Evolutionary conservation across 495 filamentous ascomycete species (phyloP), one percentile per base, ranked within the genome.

Genomic region (Rostrohypoxylon terebratum): DNA sequence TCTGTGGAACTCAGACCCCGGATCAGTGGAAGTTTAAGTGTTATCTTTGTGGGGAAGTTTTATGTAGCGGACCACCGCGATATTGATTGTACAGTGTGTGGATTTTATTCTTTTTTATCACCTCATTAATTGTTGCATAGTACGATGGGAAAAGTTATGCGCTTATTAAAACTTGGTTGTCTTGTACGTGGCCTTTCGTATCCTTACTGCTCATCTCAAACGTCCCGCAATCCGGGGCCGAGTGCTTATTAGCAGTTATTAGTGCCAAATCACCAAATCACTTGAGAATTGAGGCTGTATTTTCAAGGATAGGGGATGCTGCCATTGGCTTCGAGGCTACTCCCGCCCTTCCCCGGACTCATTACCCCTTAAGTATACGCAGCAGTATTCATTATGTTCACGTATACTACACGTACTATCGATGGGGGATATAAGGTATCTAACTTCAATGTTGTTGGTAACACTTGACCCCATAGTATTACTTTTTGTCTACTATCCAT

Each of bases 21-120:
- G 71, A 74, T 70, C 62, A 74, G 71, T 66, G 66, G 66, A 70
- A 61, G 55, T 66, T 44, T 55, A 66, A 66, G 62, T 63, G 67
- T 70, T 74, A 70, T 74, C 71, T 70, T 70, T 66, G 71, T 74
- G 71, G 71, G 71, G 71, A 74, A 70, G 59, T 34, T 53, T 53
- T 20, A 18, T 53, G 11, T 48, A 63, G 36, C 54, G 55, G 45
- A 44, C 21, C 18, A 31, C 14, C 7, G 28, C 50, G 48, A 13
- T 54, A 18, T 28, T 50, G 51, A 58, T 59, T 66, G 33, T 66
- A 66, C 63, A 59, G 54, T 66, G 54, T 25, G 42, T 59, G 59
- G 16, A 36, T 53, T 60, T 28, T 28, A 4, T 4, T 28, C 2
- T 5, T 28, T 28, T 28, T 28, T 3, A 28, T 28, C 28, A 28